Conservation (phyloP, 495 filamentous ascomycete species). For the Sordaria brevicollis region DNA sequence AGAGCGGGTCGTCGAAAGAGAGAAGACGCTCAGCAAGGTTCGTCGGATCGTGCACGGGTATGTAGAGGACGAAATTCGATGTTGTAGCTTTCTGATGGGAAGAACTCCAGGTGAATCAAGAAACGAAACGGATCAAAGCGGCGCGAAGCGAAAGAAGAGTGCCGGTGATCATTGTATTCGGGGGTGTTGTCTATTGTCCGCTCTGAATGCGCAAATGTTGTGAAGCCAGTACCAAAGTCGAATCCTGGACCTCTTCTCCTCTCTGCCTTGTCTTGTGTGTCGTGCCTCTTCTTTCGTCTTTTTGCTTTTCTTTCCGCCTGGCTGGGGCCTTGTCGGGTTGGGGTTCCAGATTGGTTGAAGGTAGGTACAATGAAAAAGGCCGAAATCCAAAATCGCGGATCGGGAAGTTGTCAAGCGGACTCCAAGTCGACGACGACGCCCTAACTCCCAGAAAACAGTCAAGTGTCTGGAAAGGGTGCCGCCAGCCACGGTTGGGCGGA, state of each 20-base stretch:
- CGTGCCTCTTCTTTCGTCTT: not conserved
- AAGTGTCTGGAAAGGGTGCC: not conserved
- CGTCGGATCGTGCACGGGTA: not conserved
- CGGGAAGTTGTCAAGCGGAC: not conserved
- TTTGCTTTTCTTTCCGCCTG: not conserved
- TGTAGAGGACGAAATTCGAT: not conserved
- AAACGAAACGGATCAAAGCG: conserved; percentile 39
- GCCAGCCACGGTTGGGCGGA: conserved; percentile 1
- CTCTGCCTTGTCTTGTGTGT: not conserved
- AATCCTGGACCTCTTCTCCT: not conserved
- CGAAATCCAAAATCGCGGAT: not conserved
- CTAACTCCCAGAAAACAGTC: not conserved
- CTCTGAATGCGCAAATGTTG: not conserved
- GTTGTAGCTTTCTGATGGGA: not conserved
- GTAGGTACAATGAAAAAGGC: not conserved
- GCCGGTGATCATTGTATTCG: conserved; percentile 39
- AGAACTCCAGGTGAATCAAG: conserved; percentile 22
- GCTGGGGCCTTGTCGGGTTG: not conserved
- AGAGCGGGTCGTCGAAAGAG: not conserved
- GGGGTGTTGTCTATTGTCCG: conserved; percentile 14
- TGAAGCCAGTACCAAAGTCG: not conserved
- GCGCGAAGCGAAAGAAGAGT: conserved; percentile 35
- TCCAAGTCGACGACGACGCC: not conserved
- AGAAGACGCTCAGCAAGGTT: not conserved
- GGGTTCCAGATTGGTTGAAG: not conserved